phyloP scores from a whole-genome alignment of 75 land plant genomes.

The Sequoia sempervirens region DNA sequence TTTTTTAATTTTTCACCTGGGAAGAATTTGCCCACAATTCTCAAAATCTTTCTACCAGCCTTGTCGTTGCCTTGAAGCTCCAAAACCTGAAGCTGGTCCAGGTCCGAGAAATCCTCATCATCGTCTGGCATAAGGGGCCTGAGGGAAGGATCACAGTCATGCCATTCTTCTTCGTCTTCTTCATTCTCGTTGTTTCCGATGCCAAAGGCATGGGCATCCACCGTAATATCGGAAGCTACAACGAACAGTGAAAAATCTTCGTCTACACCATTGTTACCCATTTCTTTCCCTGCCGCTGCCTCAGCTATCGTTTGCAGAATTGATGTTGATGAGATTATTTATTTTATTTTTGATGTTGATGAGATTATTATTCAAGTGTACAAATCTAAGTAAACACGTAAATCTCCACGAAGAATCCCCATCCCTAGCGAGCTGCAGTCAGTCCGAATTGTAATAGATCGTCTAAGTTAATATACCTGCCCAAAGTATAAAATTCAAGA shows the following conservation, averaged over 20 bases:
- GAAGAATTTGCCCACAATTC: conserved; percentile 85
- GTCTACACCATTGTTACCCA: background rate
- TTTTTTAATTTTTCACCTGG: conserved; percentile 48
- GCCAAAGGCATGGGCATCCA: conserved; percentile 48
- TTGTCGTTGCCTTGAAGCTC: conserved; percentile 66
- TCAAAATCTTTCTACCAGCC: conserved; percentile 58
- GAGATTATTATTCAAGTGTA: too few species aligned
- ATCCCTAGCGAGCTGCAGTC: too few species aligned
- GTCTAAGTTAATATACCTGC: too few species aligned
- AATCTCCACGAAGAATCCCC: too few species aligned
- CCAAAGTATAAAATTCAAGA: too few species aligned
- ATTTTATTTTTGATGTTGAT: background rate
- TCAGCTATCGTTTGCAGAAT: background rate
- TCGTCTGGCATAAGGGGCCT: background rate
- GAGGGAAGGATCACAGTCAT: conserved; percentile 42
- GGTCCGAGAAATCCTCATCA: conserved; percentile 69
- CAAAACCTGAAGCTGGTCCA: conserved; percentile 60
- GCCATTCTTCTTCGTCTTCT: conserved; percentile 39
- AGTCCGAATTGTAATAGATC: too few species aligned
- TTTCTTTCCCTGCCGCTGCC: background rate
- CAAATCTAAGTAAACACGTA: too few species aligned
- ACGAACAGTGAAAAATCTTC: conserved; percentile 61
- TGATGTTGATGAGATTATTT: too few species aligned
- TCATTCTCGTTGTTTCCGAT: conserved; percentile 7
- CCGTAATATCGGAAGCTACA: conserved; percentile 52